Base-by-base conservation (phyloP, 257 asterid genomes). In the Solanum corneliomulleri region DNA sequence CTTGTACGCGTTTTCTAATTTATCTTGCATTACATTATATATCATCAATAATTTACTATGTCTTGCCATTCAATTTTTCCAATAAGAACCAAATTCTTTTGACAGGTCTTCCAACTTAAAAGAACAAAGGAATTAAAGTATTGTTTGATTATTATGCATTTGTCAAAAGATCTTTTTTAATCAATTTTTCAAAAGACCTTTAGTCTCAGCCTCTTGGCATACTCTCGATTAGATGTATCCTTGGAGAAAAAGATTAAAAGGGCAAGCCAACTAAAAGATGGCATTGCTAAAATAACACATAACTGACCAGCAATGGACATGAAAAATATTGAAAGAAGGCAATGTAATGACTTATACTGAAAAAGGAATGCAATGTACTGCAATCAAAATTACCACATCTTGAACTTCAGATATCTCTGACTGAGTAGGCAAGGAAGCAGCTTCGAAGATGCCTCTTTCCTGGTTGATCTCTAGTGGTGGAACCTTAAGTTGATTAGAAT, bases 321-420 rank as follows among this genome's bases (percentile, higher is more conserved):
- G 37, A 42, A 78, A 78, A 45, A 78, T 45, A 78, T 44, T 78
- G 66, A 78, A 78, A 78, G 42, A 44, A 45, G 66, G 31, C 85
- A 18, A 81, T 81, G 44, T 31, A 52, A 74, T 81, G 85, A 81
- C 45, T 42, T 76, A 15, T 18, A 29, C 69, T 83, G 56, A 87
- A 49, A 27, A 23, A 85, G 75, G 78, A 52, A 58, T 88, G 70
- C 69, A 49, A 29, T 49, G 45, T 16, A 29, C 66, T 82, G 86
- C 83, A 78, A 89, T 35, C 49, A 86, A 89, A 60, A 37, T 90
- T 95, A 97, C 99, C 98, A 89, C 81, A 82, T 95, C 99, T 84
- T 94, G 99, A 82, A 94, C 91, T 91, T 97, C 99, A 44, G 99
- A 94, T 91, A 97, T 96, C 96, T 97, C 99, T 71, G 98, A 90